These are phyloP conservation scores for Pseudocercospora fijiensis DNA, from an alignment of 2,329 filamentous ascomycete species.

Conservation along the genomic window DNA sequence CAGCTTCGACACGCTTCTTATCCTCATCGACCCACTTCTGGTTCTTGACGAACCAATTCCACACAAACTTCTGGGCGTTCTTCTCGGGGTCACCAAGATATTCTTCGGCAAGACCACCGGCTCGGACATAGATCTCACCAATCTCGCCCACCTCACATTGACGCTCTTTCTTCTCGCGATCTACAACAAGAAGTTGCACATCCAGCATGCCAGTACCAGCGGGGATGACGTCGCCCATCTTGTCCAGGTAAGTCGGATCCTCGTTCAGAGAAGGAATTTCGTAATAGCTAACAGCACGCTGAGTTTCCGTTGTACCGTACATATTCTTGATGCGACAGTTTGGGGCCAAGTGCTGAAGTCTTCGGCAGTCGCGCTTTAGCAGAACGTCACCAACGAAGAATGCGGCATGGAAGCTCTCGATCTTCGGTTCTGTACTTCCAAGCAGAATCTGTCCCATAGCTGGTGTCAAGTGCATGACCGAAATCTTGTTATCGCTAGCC, in stretches of 20 bases:
- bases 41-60: conserved; percentile 82
- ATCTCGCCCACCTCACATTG: conserved; percentile 78
- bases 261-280: conserved; percentile 67
- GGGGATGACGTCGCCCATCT: conserved; percentile 72
- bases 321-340: conserved; percentile 79
- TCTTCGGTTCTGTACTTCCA: conserved; percentile 71
- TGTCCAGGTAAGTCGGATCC: conserved; percentile 63
- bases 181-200: conserved; percentile 83
- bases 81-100: conserved; percentile 65
- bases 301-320: conserved; percentile 86
- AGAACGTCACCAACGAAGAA: conserved; percentile 93
- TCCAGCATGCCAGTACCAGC: conserved; percentile 84
- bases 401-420: conserved; percentile 63
- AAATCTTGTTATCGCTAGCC: conserved; percentile 73
- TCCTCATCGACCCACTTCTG: conserved; percentile 67
- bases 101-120: conserved; percentile 78
- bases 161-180: conserved; percentile 63
- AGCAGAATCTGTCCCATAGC: conserved; percentile 95
- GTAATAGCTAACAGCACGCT: conserved; percentile 78
- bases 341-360: conserved; percentile 71
- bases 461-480: conserved; percentile 84
- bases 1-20: conserved; percentile 50
- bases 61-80: conserved; percentile 73
- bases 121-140: conserved; percentile 80
- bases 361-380: conserved; percentile 76